These are phyloP conservation scores for Penicillium diatomitis DNA, from an alignment of 495 filamentous ascomycete genomes.

Conservation along the genomic window DNA sequence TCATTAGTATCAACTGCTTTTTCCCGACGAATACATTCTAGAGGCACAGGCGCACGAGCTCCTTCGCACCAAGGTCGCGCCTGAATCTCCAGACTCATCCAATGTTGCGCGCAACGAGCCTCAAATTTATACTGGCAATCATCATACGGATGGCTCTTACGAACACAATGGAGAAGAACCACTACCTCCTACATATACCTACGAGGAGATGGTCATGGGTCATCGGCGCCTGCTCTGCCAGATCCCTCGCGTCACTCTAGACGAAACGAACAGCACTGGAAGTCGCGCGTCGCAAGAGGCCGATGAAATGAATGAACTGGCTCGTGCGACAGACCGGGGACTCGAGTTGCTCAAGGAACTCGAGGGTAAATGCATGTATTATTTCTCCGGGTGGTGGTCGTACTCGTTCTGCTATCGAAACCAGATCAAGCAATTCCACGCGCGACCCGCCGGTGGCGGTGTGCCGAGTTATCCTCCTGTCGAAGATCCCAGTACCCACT, in stretches of 20 bases:
- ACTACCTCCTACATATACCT: slow-evolving; percentile 14
- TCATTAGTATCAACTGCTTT: slow-evolving; percentile 68
- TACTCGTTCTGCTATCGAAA: slow-evolving; percentile 92
- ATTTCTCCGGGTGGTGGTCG: slow-evolving; percentile 89
- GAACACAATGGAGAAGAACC: not conserved
- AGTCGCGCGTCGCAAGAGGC: slow-evolving; percentile 41
- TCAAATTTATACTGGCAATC: slow-evolving; percentile 19
- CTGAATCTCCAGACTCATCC: slow-evolving; percentile 3
- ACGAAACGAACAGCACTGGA: slow-evolving; percentile 41
- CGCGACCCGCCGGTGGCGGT: slow-evolving; percentile 55
- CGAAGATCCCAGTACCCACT: slow-evolving; percentile 65
- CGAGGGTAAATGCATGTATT: slow-evolving; percentile 84
- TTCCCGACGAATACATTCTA: slow-evolving; percentile 65
- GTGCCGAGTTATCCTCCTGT: slow-evolving; percentile 61
- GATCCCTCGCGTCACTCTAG: slow-evolving; percentile 59
- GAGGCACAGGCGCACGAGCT: slow-evolving; percentile 58
- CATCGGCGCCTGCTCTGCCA: slow-evolving; percentile 72
- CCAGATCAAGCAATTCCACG: slow-evolving; percentile 87
- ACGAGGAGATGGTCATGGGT: slow-evolving; percentile 54
- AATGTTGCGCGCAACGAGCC: slow-evolving; percentile 12
- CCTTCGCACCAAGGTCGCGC: slow-evolving; percentile 31
- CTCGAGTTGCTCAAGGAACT: slow-evolving; percentile 86
- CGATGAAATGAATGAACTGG: slow-evolving; percentile 78
- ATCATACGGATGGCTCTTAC: slow-evolving; percentile 2
- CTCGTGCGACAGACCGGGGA: slow-evolving; percentile 71